These are phyloP conservation scores for Suillus placidus DNA, from an alignment of 768 basidiomycete species.

Conservation along the genomic window DNA sequence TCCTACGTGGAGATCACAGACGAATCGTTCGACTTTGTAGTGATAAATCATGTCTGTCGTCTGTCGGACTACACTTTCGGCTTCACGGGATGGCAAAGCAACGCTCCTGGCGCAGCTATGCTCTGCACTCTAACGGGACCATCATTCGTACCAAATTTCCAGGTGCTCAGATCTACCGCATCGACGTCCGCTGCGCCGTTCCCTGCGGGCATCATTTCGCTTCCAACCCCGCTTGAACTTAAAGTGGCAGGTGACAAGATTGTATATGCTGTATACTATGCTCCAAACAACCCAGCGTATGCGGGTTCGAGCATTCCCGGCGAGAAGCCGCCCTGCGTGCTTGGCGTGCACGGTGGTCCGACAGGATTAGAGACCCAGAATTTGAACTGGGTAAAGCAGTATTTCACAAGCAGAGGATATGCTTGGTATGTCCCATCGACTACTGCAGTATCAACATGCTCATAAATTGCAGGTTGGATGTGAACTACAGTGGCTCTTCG, in stretches of 20 bases:
- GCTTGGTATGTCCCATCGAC: conserved; percentile 50
- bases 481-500: conserved; percentile 76
- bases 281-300: conserved; percentile 64
- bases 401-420: conserved; percentile 69
- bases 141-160: conserved; percentile 6
- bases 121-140: conserved; percentile 11
- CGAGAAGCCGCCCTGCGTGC: conserved; percentile 67
- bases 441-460: background rate
- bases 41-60: background rate
- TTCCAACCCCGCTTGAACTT: conserved; percentile 12
- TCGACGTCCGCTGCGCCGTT: conserved; percentile 1
- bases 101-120: conserved; percentile 7
- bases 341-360: conserved; percentile 73
- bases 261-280: conserved; percentile 62
- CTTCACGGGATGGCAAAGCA: conserved; percentile 8
- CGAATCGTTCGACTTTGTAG: conserved; percentile 1
- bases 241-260: conserved; percentile 28
- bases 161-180: conserved; percentile 14
- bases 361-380: conserved; percentile 49
- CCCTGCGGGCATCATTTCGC: conserved; percentile 26
- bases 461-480: conserved; percentile 60
- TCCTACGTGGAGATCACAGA: conserved; percentile 11
- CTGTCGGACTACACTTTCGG: background rate
- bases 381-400: conserved; percentile 57
- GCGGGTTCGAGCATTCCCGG: conserved; percentile 41